These are phyloP conservation scores for Aspergillus novoparasiticus DNA, from an alignment of 2,329 filamentous ascomycete genomes.

Conservation along the genomic window DNA sequence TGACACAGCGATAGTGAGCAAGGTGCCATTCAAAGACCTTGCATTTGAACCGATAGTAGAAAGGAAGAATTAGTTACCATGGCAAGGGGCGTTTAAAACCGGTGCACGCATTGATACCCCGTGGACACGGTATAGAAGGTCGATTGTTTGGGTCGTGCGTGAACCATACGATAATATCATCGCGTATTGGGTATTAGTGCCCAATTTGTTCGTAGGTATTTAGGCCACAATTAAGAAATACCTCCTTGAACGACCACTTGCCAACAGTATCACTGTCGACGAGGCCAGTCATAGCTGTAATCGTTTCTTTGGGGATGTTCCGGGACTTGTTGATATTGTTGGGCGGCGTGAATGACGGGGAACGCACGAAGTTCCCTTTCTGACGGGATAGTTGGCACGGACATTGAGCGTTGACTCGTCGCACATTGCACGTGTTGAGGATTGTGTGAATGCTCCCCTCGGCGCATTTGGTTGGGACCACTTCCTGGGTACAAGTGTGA, in stretches of 20 bases:
- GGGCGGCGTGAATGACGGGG: constrained; percentile 15
- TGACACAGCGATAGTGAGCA: background rate
- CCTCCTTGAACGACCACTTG: background rate
- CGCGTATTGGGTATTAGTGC: background rate
- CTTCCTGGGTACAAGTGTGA: constrained; percentile 21
- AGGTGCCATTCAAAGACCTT: background rate
- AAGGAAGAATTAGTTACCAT: background rate
- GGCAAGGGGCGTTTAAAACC: background rate
- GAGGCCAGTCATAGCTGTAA: constrained; percentile 23
- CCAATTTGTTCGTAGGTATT: background rate
- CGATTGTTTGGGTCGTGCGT: background rate
- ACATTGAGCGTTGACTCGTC: constrained; percentile 22
- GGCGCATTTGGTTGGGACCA: constrained; percentile 15
- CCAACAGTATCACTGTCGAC: constrained; percentile 16
- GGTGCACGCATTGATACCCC: background rate
- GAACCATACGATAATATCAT: background rate
- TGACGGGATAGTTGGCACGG: constrained; percentile 20
- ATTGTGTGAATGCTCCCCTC: constrained; percentile 16
- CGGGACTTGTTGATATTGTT: constrained; percentile 17
- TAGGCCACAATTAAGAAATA: background rate
- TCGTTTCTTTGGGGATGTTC: constrained; percentile 15
- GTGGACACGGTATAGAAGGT: background rate
- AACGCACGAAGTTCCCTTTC: constrained; percentile 19
- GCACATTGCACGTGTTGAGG: constrained; percentile 19
- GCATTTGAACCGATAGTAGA: background rate